Evolutionary conservation across 176 grass and related monocot genomes (phyloP).

Genomic region (Zoysia japonica): DNA sequence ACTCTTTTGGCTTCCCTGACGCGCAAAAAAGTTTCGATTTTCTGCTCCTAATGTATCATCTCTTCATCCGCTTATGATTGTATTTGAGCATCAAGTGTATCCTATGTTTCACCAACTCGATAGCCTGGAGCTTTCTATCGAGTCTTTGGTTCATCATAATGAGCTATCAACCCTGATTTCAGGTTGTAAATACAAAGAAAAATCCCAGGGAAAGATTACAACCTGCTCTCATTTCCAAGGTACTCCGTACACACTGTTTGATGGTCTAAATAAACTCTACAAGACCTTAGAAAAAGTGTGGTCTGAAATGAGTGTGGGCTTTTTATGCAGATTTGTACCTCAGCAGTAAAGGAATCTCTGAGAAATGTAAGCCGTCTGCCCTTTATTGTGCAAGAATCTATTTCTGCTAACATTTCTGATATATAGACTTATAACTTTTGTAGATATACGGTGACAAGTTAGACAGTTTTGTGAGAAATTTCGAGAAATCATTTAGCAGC

Average conservation of each 20-base stretch:
- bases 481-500: slow-evolving; percentile 96
- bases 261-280: slow-evolving; percentile 3
- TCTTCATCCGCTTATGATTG: neutral
- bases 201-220: slow-evolving; percentile 51
- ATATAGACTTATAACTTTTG: slow-evolving; percentile 24
- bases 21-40: neutral
- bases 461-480: slow-evolving; percentile 75
- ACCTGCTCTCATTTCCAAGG: slow-evolving; percentile 58
- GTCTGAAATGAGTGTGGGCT: neutral
- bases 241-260: slow-evolving; percentile 26
- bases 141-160: neutral
- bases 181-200: slow-evolving; percentile 61
- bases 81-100: neutral
- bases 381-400: slow-evolving; percentile 5
- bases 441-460: slow-evolving; percentile 91
- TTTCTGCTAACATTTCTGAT: neutral
- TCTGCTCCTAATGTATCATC: neutral
- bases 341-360: slow-evolving; percentile 85
- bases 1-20: neutral
- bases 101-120: neutral
- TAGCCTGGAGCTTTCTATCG: neutral
- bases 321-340: slow-evolving; percentile 75
- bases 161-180: slow-evolving; percentile 10
- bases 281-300: neutral
- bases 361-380: slow-evolving; percentile 65